Conservation (phyloP, 2,329 filamentous ascomycete genomes). For the Fusarium sambucinum region DNA sequence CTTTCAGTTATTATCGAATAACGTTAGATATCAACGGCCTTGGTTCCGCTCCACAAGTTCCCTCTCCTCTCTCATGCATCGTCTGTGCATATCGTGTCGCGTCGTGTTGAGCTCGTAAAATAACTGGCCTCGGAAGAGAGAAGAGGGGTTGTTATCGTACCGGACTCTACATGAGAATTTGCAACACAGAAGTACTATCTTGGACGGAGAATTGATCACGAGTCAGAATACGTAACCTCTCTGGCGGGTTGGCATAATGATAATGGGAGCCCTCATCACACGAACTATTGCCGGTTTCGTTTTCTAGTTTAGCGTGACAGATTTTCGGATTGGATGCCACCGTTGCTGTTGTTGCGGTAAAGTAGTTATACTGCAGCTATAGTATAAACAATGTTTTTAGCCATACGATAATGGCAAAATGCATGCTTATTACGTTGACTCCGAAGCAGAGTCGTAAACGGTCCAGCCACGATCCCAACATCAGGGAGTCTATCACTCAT, state of each 20-base stretch:
- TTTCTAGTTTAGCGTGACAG: slow-evolving; percentile 18
- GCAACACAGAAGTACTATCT: slow-evolving; percentile 1
- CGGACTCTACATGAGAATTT: slow-evolving; percentile 4
- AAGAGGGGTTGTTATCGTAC: neutral
- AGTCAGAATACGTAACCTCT: slow-evolving; percentile 1
- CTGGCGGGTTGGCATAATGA: neutral
- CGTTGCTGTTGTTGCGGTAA: slow-evolving; percentile 13
- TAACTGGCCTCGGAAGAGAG: neutral
- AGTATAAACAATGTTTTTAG: slow-evolving; percentile 14
- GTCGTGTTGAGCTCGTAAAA: slow-evolving; percentile 15
- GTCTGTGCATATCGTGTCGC: slow-evolving; percentile 9
- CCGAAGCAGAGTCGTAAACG: slow-evolving; percentile 4
- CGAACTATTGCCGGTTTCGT: slow-evolving; percentile 23
- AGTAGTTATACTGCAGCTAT: slow-evolving; percentile 15
- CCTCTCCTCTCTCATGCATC: slow-evolving; percentile 19
- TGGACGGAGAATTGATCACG: neutral
- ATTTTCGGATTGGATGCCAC: slow-evolving; percentile 42
- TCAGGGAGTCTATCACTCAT: slow-evolving; percentile 2
- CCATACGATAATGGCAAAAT: slow-evolving; percentile 8
- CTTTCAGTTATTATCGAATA: slow-evolving; percentile 12
- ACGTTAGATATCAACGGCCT: slow-evolving; percentile 13
- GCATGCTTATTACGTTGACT: neutral
- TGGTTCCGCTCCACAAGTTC: slow-evolving; percentile 26
- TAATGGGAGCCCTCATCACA: slow-evolving; percentile 2
- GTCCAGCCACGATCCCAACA: slow-evolving; percentile 17